Base-by-base conservation (phyloP, 1,284 basidiomycete species). In the Cutaneotrichosporon mucoides region DNA sequence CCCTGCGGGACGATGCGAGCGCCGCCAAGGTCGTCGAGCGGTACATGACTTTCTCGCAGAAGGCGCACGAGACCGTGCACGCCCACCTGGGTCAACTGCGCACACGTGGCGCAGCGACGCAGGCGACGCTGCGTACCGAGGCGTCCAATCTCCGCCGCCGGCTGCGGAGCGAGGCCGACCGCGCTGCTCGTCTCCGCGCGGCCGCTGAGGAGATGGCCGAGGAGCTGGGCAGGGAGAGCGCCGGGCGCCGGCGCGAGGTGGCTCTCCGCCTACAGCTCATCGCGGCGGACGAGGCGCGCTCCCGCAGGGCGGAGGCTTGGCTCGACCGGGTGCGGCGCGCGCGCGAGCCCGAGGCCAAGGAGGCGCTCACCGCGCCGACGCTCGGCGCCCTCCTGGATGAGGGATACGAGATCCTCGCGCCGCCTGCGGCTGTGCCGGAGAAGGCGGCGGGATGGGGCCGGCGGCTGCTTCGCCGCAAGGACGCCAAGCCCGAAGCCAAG, bases 41-140 rank as follows among this genome's bases (percentile, higher is more conserved):
- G 50, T 93, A 93, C 75, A 93, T 92, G 90, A 88, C 87, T 67
- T 93, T 92, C 75, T 90, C 90, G 2, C 90, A 93, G 73, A 82
- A 85, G 15, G 86, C 88, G 7, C 88, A 87, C 11, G 82, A 88
- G 56, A 77, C 83, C 1, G 82, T 92, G 1, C 88, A 90, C 68
- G 73, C 79, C 5, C 84, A 88, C 33, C 81, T 92, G 47, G 80
- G 81, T 8, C 80, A 84, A 3, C 72, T 78, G 16, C 73, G 76
- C 48, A 73, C 81, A 0, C 83, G 90, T 5, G 85, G 90, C 57
- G 76, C 82, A 0, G 83, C 88, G 0, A 89, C 87, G 0, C 76
- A 85, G 6, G 69, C 82, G 5, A 86, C 86, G 0, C 78, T 89
- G 42, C 66, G 73, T n/a, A 75, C 58, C 15, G 69, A 77, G 58